Percentiles rank a stretch among this genome's conserved stretches.
phyloP scores from a whole-genome alignment of 1,284 basidiomycete species.

The Heliocybe sulcata region DNA sequence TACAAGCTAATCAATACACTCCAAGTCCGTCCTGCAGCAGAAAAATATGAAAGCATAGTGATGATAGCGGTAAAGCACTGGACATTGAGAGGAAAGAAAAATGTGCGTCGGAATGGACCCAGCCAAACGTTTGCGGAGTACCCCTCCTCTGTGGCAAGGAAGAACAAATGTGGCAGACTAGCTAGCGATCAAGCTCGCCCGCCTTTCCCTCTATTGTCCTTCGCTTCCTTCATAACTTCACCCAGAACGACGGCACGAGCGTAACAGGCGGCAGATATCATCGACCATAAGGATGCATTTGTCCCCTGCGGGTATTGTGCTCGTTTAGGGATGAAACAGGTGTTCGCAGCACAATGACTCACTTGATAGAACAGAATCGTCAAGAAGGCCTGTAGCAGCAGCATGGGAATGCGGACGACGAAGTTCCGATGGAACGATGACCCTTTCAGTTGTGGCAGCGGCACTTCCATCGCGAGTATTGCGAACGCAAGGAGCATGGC shows the following conservation, averaged over 20 bases:
- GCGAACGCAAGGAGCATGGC: slow-evolving; percentile 50
- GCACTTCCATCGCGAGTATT: slow-evolving; percentile 63
- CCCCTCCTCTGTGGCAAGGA: slow-evolving; percentile 3
- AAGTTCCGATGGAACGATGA: slow-evolving; percentile 59
- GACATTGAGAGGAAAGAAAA: not conserved
- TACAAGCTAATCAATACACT: not conserved
- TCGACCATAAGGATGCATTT: slow-evolving; percentile 65
- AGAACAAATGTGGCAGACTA: slow-evolving; percentile 11
- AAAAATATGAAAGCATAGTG: not conserved
- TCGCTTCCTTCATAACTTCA: slow-evolving; percentile 60
- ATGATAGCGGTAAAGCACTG: not conserved
- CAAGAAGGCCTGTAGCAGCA: slow-evolving; percentile 60
- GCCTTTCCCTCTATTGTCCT: slow-evolving; percentile 51
- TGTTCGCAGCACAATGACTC: slow-evolving; percentile 15
- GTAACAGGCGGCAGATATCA: slow-evolving; percentile 63
- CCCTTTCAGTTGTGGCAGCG: slow-evolving; percentile 49
- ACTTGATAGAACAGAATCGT: slow-evolving; percentile 76
- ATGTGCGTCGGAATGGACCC: not conserved
- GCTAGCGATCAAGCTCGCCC: slow-evolving; percentile 40
- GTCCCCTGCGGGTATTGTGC: slow-evolving; percentile 45
- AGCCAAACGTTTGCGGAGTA: not conserved
- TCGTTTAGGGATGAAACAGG: not conserved
- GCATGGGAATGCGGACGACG: slow-evolving; percentile 51
- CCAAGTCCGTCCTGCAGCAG: not conserved
- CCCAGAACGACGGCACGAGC: slow-evolving; percentile 52